Evolutionary conservation across 176 grass and related monocot genomes (phyloP).

Genomic region (Aegilops bicornis): DNA sequence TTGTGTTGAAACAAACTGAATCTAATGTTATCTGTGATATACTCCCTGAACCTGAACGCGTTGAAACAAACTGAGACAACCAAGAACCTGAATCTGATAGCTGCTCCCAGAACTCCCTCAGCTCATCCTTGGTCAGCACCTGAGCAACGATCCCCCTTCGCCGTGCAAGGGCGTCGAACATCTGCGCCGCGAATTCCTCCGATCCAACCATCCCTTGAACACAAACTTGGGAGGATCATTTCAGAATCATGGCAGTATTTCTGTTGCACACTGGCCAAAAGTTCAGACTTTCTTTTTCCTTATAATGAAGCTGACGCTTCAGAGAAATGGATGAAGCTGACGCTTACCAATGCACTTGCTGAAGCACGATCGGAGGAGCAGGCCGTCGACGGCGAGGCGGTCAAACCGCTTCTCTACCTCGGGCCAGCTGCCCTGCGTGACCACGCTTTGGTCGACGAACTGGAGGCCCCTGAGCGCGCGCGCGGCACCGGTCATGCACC

Average conservation of each 20-base stretch:
- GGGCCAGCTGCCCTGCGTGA: slow-evolving; percentile 60
- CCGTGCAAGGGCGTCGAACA: slow-evolving; percentile 67
- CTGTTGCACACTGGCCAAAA: neutral
- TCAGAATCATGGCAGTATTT: neutral
- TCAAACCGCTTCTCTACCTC: slow-evolving; percentile 76
- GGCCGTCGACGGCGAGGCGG: slow-evolving; percentile 61
- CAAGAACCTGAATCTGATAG: slow-evolving; percentile 56
- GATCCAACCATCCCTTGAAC: slow-evolving; percentile 72
- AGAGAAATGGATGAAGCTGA: neutral
- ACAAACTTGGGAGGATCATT: neutral
- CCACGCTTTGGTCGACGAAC: slow-evolving; percentile 66
- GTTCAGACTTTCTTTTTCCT: neutral
- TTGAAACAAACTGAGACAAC: too few species aligned
- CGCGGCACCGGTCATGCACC: slow-evolving; percentile 60
- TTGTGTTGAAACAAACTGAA: too few species aligned
- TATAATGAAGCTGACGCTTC: neutral
- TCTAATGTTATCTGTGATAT: too few species aligned
- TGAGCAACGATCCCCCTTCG: slow-evolving; percentile 54
- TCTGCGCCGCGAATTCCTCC: slow-evolving; percentile 70
- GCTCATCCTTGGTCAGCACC: slow-evolving; percentile 67
- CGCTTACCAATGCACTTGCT: slow-evolving; percentile 84
- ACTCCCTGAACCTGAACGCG: too few species aligned
- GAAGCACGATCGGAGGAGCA: slow-evolving; percentile 76
- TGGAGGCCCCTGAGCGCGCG: slow-evolving; percentile 70
- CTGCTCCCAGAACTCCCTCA: slow-evolving; percentile 88